phyloP scores from a whole-genome alignment of 495 filamentous ascomycete species.

The Hypoxylon cercidicola region DNA sequence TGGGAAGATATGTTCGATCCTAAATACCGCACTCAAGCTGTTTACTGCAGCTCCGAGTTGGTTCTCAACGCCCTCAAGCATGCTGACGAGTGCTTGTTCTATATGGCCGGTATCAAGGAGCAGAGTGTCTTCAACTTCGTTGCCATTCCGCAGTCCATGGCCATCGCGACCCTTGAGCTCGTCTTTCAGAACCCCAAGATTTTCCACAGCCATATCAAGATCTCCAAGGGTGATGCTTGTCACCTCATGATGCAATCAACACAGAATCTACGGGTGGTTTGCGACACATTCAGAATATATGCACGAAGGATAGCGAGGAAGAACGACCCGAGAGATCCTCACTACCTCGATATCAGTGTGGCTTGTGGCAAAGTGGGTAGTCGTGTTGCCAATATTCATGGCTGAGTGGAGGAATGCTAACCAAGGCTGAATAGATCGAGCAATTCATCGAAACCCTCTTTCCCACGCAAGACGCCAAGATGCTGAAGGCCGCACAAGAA shows the following conservation, averaged over 20 bases:
- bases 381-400: constrained; percentile 3
- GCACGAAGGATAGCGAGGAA: constrained; percentile 87
- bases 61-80: constrained; percentile 87
- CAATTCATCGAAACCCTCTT: constrained; percentile 97
- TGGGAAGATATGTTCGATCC: constrained; percentile 91
- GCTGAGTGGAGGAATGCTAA: constrained; percentile 12
- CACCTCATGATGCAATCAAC: constrained; percentile 90
- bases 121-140: constrained; percentile 99
- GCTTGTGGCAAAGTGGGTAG: constrained; percentile 83
- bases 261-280: constrained; percentile 83
- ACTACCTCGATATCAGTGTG: constrained; percentile 91
- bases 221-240: constrained; percentile 94
- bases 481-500: constrained; percentile 47
- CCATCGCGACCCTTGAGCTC: constrained; percentile 90
- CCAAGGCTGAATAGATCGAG: constrained; percentile 72
- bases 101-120: constrained; percentile 94
- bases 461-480: constrained; percentile 70
- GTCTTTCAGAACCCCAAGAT: constrained; percentile 93
- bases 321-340: constrained; percentile 93
- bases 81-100: constrained; percentile 93
- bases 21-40: constrained; percentile 78
- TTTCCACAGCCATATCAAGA: constrained; percentile 91
- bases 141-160: constrained; percentile 98
- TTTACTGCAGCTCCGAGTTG: constrained; percentile 95
- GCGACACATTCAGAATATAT: constrained; percentile 80